phyloP scores from a whole-genome alignment of 2,329 filamentous ascomycete species.

The Neonectria punicea region DNA sequence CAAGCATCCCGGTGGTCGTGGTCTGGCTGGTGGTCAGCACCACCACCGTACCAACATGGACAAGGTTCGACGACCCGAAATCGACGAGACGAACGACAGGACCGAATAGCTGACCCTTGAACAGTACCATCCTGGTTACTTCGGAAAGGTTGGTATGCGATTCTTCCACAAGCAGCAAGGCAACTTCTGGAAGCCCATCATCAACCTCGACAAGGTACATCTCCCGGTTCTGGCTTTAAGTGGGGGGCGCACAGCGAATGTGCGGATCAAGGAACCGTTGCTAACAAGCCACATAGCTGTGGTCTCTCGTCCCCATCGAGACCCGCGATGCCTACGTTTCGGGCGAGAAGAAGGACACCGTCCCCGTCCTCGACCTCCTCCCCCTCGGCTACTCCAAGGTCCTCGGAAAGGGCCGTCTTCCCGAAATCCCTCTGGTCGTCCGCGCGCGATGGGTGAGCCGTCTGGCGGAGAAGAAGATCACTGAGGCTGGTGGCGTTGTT shows the following conservation, averaged over 20 bases:
- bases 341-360: constrained; percentile 85
- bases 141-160: constrained; percentile 95
- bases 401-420: constrained; percentile 96
- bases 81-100: constrained; percentile 48
- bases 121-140: constrained; percentile 98
- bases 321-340: constrained; percentile 91
- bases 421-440: constrained; percentile 92
- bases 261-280: constrained; percentile 7
- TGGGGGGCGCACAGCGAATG: constrained; percentile 1
- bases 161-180: constrained; percentile 97
- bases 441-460: constrained; percentile 95
- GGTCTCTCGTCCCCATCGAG: constrained; percentile 93
- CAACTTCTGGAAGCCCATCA: constrained; percentile 97
- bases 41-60: constrained; percentile 73
- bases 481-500: constrained; percentile 93
- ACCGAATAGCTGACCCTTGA: constrained; percentile 43
- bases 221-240: constrained; percentile 4
- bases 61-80: constrained; percentile 74
- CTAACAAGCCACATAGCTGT: constrained; percentile 71
- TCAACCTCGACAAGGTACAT: constrained; percentile 97
- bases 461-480: constrained; percentile 99
- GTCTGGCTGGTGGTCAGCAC: constrained; percentile 98
- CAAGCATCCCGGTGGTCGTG: constrained; percentile 87
- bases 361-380: constrained; percentile 97
- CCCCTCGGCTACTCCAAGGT: constrained; percentile 98